Percentiles rank a stretch among this genome's conserved stretches.
phyloP scores from a whole-genome alignment of 441 rosid species.

The Gossypium trilobum region DNA sequence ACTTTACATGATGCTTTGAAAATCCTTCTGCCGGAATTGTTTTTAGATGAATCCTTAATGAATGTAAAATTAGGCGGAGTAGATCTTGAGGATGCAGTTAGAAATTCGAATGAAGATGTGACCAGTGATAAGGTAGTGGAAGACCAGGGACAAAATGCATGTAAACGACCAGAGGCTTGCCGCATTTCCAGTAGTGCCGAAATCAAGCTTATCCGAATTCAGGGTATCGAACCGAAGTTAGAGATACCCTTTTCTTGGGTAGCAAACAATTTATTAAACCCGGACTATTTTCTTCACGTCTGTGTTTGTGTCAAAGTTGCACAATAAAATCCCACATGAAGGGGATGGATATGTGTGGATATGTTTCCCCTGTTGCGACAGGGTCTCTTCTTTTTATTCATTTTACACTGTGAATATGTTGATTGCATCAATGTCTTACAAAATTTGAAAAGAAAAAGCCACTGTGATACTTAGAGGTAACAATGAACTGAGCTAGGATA shows the following conservation, averaged over 20 bases:
- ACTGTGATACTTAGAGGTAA: not conserved
- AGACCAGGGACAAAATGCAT: constrained; percentile 19
- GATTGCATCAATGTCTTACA: not conserved
- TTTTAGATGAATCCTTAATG: constrained; percentile 15
- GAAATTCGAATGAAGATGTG: constrained; percentile 23
- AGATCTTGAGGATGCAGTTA: constrained; percentile 26
- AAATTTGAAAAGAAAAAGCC: not conserved
- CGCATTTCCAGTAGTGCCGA: constrained; percentile 25
- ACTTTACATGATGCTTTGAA: constrained; percentile 55
- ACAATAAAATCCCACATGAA: constrained; percentile 21
- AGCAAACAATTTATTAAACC: constrained; percentile 71
- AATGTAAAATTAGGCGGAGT: constrained; percentile 19
- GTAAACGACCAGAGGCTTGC: constrained; percentile 12
- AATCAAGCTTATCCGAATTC: constrained; percentile 64
- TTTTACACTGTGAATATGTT: not conserved
- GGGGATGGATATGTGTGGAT: not conserved
- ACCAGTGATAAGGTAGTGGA: constrained; percentile 17
- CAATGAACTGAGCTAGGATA: not conserved
- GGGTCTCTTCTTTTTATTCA: not conserved
- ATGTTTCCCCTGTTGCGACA: not conserved
- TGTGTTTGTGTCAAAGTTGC: constrained; percentile 43
- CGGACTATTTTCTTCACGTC: constrained; percentile 75
- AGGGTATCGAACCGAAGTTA: constrained; percentile 72
- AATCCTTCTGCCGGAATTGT: constrained; percentile 51
- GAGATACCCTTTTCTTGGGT: constrained; percentile 93